These are phyloP conservation scores for Microsporum canis DNA, from an alignment of 2,329 filamentous ascomycete species.

Conservation along the genomic window DNA sequence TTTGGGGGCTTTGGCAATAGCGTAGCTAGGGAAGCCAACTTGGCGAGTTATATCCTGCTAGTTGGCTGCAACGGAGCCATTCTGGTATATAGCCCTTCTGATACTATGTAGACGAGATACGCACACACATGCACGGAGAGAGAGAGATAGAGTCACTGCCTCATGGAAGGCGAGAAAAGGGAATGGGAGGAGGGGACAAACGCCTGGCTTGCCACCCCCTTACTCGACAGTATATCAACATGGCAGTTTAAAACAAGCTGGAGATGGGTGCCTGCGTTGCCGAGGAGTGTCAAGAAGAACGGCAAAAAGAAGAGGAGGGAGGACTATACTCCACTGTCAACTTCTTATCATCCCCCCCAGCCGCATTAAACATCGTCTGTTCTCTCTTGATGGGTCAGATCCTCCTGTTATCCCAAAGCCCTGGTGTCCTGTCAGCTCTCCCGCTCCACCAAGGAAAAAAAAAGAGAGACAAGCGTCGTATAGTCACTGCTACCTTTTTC, in stretches of 20 bases:
- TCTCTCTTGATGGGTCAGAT: conserved; percentile 1
- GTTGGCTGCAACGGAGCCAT: too few relatives aligned
- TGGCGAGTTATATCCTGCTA: not conserved
- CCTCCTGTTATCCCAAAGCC: conserved; percentile 2
- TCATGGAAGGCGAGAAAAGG: not conserved
- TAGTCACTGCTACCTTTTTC: not conserved
- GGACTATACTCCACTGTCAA: not conserved
- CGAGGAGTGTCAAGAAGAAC: not conserved
- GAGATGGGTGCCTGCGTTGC: not conserved
- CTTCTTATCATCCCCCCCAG: not conserved
- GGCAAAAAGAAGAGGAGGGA: not conserved
- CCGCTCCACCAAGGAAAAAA: not conserved
- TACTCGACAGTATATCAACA: not conserved
- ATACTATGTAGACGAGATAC: not conserved
- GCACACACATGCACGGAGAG: too few relatives aligned
- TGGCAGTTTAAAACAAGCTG: not conserved
- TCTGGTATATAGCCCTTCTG: not conserved
- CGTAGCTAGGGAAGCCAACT: not conserved
- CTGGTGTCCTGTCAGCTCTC: not conserved
- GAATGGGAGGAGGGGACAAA: not conserved
- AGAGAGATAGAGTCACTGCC: not conserved
- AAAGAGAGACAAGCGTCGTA: not conserved
- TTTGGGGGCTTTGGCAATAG: not conserved
- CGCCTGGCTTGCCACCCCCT: not conserved
- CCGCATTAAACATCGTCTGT: not conserved